These are phyloP conservation scores for Leccinum incarnatum DNA, from an alignment of 768 basidiomycete genomes.

Conservation along the genomic window DNA sequence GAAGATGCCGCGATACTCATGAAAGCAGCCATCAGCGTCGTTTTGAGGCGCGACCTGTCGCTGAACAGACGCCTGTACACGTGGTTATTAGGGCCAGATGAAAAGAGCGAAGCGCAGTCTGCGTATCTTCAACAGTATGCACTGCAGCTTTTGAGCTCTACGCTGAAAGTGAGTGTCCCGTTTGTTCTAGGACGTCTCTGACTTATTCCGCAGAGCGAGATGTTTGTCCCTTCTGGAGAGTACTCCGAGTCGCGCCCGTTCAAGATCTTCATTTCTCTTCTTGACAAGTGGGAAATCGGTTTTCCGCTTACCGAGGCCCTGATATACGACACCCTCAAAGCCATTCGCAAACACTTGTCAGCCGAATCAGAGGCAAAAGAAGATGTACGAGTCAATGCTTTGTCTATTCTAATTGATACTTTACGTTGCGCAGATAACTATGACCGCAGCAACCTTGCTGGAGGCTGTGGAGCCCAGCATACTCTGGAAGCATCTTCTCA, in stretches of 20 bases:
- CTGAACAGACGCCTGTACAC: constrained; percentile 89
- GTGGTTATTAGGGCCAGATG: constrained; percentile 87
- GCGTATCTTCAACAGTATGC: constrained; percentile 66
- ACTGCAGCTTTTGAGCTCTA: constrained; percentile 65
- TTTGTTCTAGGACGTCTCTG: constrained; percentile 4
- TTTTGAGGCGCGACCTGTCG: constrained; percentile 88
- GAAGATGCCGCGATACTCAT: constrained; percentile 83
- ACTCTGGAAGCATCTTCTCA: constrained; percentile 78
- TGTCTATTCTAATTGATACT: background rate
- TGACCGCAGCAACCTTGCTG: constrained; percentile 86
- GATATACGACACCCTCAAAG: constrained; percentile 75
- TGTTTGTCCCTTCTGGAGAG: constrained; percentile 66
- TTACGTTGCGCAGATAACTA: constrained; percentile 48
- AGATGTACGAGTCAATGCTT: constrained; percentile 48
- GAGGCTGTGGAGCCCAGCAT: constrained; percentile 90
- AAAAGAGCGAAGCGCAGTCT: constrained; percentile 72
- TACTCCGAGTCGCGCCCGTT: constrained; percentile 85
- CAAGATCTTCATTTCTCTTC: constrained; percentile 90
- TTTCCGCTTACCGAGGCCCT: constrained; percentile 72
- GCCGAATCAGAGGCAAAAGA: constrained; percentile 51
- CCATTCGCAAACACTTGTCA: constrained; percentile 57
- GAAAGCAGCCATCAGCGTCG: constrained; percentile 83
- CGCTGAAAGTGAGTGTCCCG: constrained; percentile 55
- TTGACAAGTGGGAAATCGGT: constrained; percentile 98
- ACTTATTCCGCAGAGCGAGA: constrained; percentile 55